phyloP scores from a whole-genome alignment of 192 early-diverging fungal species.

The Entrophospora sp. region DNA sequence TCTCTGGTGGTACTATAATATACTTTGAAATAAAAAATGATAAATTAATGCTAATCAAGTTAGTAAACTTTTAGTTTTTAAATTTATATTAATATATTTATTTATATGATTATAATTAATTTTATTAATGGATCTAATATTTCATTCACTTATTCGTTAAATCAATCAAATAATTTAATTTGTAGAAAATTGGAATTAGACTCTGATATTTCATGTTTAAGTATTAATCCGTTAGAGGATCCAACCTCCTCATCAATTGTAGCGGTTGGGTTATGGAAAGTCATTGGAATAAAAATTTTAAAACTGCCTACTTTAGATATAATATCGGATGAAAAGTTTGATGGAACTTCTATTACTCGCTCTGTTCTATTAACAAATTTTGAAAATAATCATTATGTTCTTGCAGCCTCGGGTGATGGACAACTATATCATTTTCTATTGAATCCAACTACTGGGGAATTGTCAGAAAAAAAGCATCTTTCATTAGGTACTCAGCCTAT shows the following conservation, averaged over 20 bases:
- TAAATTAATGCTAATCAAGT: conserved; percentile 36
- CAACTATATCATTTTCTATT: conserved; percentile 65
- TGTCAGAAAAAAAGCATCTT: conserved; percentile 51
- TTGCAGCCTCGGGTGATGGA: conserved; percentile 81
- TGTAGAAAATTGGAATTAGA: conserved; percentile 39
- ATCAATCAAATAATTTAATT: no score
- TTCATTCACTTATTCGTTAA: no score
- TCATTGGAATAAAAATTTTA: conserved; percentile 51
- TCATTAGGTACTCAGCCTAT: conserved; percentile 72
- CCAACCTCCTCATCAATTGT: conserved; percentile 30
- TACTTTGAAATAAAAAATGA: conserved; percentile 46
- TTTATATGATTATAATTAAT: no score
- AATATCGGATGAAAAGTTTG: conserved; percentile 35
- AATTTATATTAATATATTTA: background rate
- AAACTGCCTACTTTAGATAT: conserved; percentile 46
- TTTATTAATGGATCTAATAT: no score
- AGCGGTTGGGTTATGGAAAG: conserved; percentile 72
- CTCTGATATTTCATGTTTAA: conserved; percentile 68
- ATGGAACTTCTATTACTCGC: conserved; percentile 52
- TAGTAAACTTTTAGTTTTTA: conserved; percentile 9
- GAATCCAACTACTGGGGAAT: conserved; percentile 25
- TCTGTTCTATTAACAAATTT: conserved; percentile 58
- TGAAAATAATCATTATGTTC: conserved; percentile 56
- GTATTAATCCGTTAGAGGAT: conserved; percentile 43
- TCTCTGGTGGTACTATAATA: conserved; percentile 43